phyloP scores from a whole-genome alignment of 768 basidiomycete species.

The Panus rudis region DNA sequence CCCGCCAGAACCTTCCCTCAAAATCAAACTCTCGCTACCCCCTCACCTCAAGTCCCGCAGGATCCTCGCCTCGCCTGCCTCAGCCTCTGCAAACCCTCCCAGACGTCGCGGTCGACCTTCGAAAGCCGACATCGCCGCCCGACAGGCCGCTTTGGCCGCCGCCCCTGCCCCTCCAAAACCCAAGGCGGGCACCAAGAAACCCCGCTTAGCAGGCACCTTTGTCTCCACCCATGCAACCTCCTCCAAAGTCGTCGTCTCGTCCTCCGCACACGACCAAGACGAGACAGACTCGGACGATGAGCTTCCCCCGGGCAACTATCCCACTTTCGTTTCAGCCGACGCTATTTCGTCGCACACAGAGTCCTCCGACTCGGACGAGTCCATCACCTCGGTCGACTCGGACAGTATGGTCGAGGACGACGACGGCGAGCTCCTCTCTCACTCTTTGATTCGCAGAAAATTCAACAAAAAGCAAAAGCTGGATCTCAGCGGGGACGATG shows the following conservation, averaged over 20 bases:
- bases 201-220: constrained; percentile 3
- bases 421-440: background rate
- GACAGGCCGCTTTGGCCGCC: background rate
- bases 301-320: constrained; percentile 14
- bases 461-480: background rate
- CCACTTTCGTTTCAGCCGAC: constrained; percentile 28
- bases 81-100: constrained; percentile 16
- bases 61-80: constrained; percentile 3
- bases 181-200: background rate
- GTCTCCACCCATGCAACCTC: constrained; percentile 13
- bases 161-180: background rate
- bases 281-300: constrained; percentile 16
- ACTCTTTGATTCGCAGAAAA: background rate
- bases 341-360: constrained; percentile 21
- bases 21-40: constrained; percentile 69
- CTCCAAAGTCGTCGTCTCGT: constrained; percentile 14
- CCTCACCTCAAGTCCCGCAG: constrained; percentile 34
- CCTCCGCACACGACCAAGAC: constrained; percentile 11
- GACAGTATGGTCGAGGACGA: constrained; percentile 10
- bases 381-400: constrained; percentile 17
- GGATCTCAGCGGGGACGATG: constrained; percentile 42
- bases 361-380: constrained; percentile 21
- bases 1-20: constrained; percentile 38
- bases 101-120: constrained; percentile 54
- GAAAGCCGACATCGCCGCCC: constrained; percentile 34